These are phyloP conservation scores for Ceratobasidium theobromae DNA, from an alignment of 1,284 basidiomycete genomes.

Conservation along the genomic window DNA sequence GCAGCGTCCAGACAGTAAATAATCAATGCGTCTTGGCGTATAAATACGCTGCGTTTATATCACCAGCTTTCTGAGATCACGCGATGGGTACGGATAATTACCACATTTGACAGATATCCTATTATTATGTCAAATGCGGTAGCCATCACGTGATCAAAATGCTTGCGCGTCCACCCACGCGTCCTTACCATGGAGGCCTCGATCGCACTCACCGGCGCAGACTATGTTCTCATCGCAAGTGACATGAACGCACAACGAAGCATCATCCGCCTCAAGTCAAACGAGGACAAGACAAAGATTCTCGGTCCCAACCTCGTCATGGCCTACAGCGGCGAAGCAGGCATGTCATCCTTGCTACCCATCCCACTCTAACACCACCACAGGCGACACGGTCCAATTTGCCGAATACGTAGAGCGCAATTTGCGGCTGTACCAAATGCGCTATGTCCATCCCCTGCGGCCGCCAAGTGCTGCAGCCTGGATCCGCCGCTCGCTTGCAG, in stretches of 20 bases:
- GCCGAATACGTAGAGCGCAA: constrained; percentile 96
- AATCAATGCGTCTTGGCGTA: no score
- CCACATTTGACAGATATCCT: no score
- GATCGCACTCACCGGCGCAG: constrained; percentile 81
- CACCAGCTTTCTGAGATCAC: no score
- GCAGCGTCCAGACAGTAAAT: no score
- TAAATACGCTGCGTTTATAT: no score
- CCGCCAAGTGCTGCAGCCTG: constrained; percentile 91
- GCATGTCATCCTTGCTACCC: constrained; percentile 49
- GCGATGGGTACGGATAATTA: no score
- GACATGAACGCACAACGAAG: constrained; percentile 88
- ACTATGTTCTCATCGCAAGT: constrained; percentile 86
- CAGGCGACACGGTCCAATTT: constrained; percentile 96
- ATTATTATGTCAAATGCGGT: no score
- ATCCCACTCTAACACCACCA: neutral
- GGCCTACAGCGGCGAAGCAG: constrained; percentile 93
- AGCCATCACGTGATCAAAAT: no score
- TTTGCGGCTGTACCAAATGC: constrained; percentile 93
- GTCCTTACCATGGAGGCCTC: constrained; percentile 64
- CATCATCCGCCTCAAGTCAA: constrained; percentile 96
- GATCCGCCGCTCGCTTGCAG: constrained; percentile 89
- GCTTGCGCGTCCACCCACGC: constrained; percentile 30
- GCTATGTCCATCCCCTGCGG: constrained; percentile 72
- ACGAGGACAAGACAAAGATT: constrained; percentile 96
- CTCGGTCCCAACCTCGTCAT: constrained; percentile 92